Conservation (phyloP, 164 flowering plant species). For the Nelumbo lutea region DNA sequence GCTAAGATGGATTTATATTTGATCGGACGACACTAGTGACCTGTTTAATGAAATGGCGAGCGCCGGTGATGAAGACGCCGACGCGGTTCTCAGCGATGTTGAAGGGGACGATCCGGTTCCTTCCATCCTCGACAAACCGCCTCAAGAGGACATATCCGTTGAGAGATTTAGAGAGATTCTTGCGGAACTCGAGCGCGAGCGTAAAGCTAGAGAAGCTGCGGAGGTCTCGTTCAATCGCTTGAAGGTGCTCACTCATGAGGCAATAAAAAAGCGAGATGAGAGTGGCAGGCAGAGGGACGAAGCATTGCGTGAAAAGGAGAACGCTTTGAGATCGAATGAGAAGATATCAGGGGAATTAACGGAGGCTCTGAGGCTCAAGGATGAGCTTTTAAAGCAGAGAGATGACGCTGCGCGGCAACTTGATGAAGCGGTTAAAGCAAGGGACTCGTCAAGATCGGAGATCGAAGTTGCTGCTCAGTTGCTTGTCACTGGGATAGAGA, state of each 20-base stretch:
- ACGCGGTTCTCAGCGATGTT: constrained; percentile 78
- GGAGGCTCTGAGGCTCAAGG: constrained; percentile 38
- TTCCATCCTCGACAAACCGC: constrained; percentile 21
- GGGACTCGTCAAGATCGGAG: constrained; percentile 53
- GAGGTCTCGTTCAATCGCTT: constrained; percentile 53
- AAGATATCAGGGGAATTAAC: constrained; percentile 36
- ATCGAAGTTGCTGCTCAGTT: constrained; percentile 63
- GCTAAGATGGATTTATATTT: not conserved
- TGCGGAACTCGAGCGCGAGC: constrained; percentile 76
- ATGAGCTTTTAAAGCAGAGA: constrained; percentile 46
- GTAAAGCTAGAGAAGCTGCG: constrained; percentile 52
- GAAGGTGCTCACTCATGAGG: constrained; percentile 57
- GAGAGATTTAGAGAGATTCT: constrained; percentile 54
- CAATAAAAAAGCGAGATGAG: constrained; percentile 89
- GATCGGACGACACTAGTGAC: constrained; percentile 5
- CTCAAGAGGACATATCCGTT: constrained; percentile 35
- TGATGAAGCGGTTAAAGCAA: constrained; percentile 47
- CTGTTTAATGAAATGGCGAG: constrained; percentile 29
- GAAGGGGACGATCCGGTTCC: constrained; percentile 65
- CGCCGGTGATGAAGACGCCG: constrained; percentile 49
- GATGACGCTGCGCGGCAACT: constrained; percentile 46
- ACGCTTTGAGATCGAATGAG: constrained; percentile 36
- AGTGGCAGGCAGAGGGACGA: constrained; percentile 51
- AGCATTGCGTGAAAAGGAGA: constrained; percentile 60
- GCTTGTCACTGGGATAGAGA: constrained; percentile 81